These are phyloP conservation scores for Fusarium marasasianum DNA, from an alignment of 2,329 filamentous ascomycete species.

Conservation along the genomic window DNA sequence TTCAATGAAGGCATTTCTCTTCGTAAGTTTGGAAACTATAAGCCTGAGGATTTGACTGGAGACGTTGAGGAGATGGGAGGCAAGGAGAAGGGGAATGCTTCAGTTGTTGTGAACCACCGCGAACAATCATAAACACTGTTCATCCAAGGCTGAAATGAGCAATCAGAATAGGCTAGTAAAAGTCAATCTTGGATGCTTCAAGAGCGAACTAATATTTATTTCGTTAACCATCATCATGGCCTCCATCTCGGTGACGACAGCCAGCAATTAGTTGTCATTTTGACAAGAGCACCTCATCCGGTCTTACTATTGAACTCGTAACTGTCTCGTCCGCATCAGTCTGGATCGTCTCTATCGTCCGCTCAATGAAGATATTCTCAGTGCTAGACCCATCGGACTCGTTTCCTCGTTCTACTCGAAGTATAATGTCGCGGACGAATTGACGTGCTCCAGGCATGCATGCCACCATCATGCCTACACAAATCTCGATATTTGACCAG, in stretches of 20 bases:
- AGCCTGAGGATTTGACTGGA: conserved; percentile 10
- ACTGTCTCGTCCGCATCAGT: not conserved
- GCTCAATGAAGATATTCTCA: not conserved
- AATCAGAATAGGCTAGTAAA: rapidly evolving
- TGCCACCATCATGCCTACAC: conserved; percentile 12
- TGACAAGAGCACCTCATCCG: not conserved
- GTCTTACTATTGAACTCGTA: not conserved
- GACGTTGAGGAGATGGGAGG: not conserved
- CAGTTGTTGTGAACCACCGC: not conserved
- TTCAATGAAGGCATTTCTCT: conserved; percentile 26
- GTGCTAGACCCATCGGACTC: rapidly evolving
- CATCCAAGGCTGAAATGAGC: not conserved
- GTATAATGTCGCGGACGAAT: not conserved
- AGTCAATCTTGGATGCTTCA: rapidly evolving
- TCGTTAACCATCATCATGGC: not conserved
- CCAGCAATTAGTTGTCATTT: not conserved
- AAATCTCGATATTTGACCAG: not conserved
- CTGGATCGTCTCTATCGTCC: not conserved
- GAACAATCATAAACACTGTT: not conserved
- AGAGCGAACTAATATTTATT: rapidly evolving
- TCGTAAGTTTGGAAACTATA: conserved; percentile 29
- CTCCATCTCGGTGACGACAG: not conserved
- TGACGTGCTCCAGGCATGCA: conserved; percentile 17
- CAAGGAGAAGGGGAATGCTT: not conserved
- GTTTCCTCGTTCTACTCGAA: not conserved